These are phyloP conservation scores for Fraxinus ornus DNA, from an alignment of 305 asterid genomes.

Conservation along the genomic window DNA sequence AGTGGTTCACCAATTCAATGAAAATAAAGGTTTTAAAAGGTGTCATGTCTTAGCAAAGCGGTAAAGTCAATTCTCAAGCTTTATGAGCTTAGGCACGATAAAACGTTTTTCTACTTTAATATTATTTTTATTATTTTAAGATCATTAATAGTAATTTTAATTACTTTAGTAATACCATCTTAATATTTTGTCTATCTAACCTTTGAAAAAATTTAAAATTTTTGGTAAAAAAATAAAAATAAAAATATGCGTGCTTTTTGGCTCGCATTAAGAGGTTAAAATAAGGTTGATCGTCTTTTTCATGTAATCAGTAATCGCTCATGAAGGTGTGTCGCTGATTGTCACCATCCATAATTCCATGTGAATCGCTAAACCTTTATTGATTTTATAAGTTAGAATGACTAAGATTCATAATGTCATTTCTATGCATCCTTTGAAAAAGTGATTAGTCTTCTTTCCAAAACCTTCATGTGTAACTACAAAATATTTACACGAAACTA, in stretches of 20 bases:
- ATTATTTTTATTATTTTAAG: not conserved
- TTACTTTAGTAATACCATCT: not conserved
- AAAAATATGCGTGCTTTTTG: not conserved
- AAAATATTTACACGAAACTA: not conserved
- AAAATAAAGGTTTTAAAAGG: not conserved
- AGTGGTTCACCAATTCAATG: not conserved
- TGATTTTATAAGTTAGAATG: not conserved
- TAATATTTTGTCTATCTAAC: no score
- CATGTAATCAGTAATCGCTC: not conserved
- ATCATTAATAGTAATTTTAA: not conserved
- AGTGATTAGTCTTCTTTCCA: no score
- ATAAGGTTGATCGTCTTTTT: not conserved
- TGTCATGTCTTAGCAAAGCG: not conserved
- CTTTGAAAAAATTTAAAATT: not conserved
- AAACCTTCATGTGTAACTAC: not conserved
- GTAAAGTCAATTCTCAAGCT: not conserved
- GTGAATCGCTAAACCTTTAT: no score
- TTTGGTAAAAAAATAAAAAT: no score
- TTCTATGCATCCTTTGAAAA: not conserved
- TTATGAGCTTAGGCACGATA: not conserved
- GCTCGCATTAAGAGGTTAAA: no score
- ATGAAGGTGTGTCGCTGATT: not conserved
- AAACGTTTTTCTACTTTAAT: no score
- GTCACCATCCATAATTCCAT: no score
- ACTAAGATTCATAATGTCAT: not conserved